phyloP scores from a whole-genome alignment of 805 yeast genomes.

The Candida easanensis region DNA sequence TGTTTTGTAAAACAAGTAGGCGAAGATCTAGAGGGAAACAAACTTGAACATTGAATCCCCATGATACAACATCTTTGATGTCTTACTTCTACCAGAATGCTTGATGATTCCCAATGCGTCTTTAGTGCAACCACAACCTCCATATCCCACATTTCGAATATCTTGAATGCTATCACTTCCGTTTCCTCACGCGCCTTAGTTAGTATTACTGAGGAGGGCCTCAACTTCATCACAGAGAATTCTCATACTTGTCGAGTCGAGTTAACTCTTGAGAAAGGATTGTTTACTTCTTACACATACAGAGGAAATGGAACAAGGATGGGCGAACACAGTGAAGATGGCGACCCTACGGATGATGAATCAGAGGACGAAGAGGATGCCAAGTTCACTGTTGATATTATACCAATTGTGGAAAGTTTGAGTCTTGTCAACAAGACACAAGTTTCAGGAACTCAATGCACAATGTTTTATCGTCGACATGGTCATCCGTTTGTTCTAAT shows the following conservation, averaged over 20 bases:
- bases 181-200: conserved; percentile 39
- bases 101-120: conserved; percentile 10
- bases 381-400: conserved; percentile 41
- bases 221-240: conserved; percentile 48
- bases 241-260: conserved; percentile 37
- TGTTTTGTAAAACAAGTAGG: too few relatives aligned
- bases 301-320: background rate
- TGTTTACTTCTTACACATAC: conserved; percentile 34
- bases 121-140: conserved; percentile 48
- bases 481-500: conserved; percentile 54
- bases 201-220: conserved; percentile 47
- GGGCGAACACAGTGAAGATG: conserved; percentile 1
- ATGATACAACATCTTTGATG: too few relatives aligned
- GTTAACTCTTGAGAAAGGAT: conserved; percentile 35
- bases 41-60: too few relatives aligned
- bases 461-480: conserved; percentile 45
- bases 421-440: conserved; percentile 39
- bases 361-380: conserved; percentile 22
- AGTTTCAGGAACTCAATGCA: conserved; percentile 38
- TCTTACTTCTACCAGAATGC: conserved; percentile 5
- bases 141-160: conserved; percentile 43
- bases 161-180: conserved; percentile 40
- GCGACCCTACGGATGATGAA: conserved; percentile 14
- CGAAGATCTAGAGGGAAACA: too few relatives aligned
- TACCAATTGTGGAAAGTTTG: conserved; percentile 48